Evolutionary conservation across 768 basidiomycete genomes (phyloP), one percentile per base, ranked within the genome.

Genomic region (Tylopilus vinaceipallidus): DNA sequence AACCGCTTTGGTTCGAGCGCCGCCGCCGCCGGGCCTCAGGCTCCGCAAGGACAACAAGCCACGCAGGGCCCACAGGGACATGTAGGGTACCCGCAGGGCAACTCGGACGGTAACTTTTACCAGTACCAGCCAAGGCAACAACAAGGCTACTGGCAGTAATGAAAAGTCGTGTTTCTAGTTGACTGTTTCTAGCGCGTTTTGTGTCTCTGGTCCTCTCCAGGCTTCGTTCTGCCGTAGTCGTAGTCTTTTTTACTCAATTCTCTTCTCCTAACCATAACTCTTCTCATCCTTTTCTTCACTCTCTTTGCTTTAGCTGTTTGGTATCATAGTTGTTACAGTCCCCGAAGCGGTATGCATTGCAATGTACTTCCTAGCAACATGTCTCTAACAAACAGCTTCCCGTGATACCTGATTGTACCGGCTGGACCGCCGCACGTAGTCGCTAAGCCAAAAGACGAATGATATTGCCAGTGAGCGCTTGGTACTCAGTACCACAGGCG

Each of bases 101-200:
- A 74, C 42, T 82, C 76, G 42, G 85, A 88, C 39, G 82, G 72
- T 13, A 77, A 71, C 58, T 90, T 87, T 64, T 89, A 90, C 64
- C 79, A 80, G 55, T 88, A 88, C 64, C 86, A 84, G 65, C 75
- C 76, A 20, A 73, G 83, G 63, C 83, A 79, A 62, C 81, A 80
- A 60, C 80, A 84, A 67, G 83, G 75, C 65, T 78, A 78, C 60
- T 76, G 76, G 74, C 73, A 76, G 66, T 75, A 47, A 58, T 60
- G n/a, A n/a, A 48, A 47, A 53, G 36, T 38, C 6, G 43, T 29
- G 20, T 38, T 47, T 57, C 27, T 33, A 49, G 35, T 52, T 49
- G 52, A 47, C 46, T 42, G 49, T 54, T 42, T 46, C 23, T 37
- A 35, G 37, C 37, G 34, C 40, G 37, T 42, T 37, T 12, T 13